Evolutionary conservation across 2,329 filamentous ascomycete genomes (phyloP).

Genomic region (Canariomyces notabilis): DNA sequence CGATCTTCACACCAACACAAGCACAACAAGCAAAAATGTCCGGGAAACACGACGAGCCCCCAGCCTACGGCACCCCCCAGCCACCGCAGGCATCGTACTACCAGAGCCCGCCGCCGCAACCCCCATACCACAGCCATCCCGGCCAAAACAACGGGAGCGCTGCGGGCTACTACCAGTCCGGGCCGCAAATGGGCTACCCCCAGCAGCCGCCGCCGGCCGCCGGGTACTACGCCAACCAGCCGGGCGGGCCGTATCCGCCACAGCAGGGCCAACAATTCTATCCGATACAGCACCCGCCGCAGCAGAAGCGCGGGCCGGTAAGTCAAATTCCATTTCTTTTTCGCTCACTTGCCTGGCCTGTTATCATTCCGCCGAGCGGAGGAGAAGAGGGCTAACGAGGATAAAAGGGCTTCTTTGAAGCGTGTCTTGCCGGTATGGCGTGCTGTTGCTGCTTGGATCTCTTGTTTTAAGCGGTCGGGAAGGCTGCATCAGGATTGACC

Average conservation of each 20-base stretch:
- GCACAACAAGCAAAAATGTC: conserved; percentile 32
- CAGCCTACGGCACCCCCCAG: conserved; percentile 40
- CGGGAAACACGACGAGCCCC: conserved; percentile 45
- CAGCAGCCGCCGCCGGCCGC: conserved; percentile 31
- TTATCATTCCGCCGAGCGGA: background rate
- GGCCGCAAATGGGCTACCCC: conserved; percentile 34
- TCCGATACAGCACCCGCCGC: conserved; percentile 30
- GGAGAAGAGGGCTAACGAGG: background rate
- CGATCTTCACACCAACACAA: background rate
- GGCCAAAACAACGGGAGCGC: conserved; percentile 7
- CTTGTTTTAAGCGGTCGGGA: conserved; percentile 52
- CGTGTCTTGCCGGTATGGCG: conserved; percentile 46
- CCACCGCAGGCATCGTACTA: conserved; percentile 42
- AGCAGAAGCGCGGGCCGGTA: conserved; percentile 27
- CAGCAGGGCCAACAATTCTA: conserved; percentile 26
- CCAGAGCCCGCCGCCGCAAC: conserved; percentile 27
- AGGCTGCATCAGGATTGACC: too few relatives aligned
- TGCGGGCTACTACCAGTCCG: conserved; percentile 27
- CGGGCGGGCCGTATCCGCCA: conserved; percentile 33
- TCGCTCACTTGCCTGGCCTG: background rate
- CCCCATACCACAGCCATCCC: conserved; percentile 27
- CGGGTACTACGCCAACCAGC: conserved; percentile 30
- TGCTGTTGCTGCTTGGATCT: conserved; percentile 56
- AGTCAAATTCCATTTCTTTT: too few relatives aligned
- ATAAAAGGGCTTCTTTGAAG: conserved; percentile 36